phyloP scores from a whole-genome alignment of 225 moss, liverwort and hornwort species.

The Neckera pumila region DNA sequence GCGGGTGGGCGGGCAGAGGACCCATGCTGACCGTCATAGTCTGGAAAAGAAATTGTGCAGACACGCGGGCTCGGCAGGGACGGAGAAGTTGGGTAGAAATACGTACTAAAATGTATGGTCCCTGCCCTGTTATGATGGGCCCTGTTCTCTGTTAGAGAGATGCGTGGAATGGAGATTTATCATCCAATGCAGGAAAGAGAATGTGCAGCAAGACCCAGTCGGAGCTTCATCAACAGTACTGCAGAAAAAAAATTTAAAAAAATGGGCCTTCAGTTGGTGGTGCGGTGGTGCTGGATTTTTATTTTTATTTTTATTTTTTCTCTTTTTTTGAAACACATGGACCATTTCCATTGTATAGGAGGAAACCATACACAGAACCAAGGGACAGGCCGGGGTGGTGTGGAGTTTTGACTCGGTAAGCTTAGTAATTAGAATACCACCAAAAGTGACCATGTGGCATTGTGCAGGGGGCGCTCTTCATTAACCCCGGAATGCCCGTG shows the following conservation, averaged over 20 bases:
- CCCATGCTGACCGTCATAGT: not conserved
- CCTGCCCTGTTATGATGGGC: not conserved
- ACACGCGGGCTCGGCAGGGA: not conserved
- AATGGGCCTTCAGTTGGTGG: rapidly evolving
- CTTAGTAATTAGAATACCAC: not conserved
- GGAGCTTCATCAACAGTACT: not conserved
- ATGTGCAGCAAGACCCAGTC: not conserved
- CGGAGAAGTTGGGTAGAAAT: not conserved
- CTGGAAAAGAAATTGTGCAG: not conserved
- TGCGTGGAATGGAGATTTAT: not conserved
- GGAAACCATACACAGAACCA: too few species aligned
- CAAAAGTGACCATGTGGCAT: not conserved
- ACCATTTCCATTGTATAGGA: too few species aligned
- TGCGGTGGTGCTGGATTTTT: too few species aligned
- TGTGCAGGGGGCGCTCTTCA: not conserved
- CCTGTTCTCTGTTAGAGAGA: not conserved
- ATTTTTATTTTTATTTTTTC: too few species aligned
- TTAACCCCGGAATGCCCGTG: rapidly evolving
- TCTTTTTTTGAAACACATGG: too few species aligned
- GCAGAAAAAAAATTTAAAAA: not conserved
- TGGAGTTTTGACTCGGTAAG: not conserved
- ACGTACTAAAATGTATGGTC: too few species aligned
- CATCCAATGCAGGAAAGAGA: not conserved
- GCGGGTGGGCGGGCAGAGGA: too few species aligned
- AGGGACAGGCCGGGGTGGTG: too few species aligned